Conservation (phyloP, 1,284 basidiomycete genomes). For the Amylostereum chailletii region DNA sequence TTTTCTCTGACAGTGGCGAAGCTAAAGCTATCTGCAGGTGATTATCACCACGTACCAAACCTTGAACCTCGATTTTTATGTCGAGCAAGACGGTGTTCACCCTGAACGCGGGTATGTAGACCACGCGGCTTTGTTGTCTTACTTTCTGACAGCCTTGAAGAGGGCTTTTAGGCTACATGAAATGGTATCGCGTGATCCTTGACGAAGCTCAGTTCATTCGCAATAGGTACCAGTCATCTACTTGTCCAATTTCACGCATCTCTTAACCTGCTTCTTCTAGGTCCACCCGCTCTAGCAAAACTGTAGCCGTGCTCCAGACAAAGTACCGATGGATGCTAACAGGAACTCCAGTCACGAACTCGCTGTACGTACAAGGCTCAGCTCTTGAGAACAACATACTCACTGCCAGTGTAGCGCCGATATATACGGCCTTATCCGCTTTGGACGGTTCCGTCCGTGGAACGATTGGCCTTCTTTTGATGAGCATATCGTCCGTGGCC, state of each 20-base stretch:
- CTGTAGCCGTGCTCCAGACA: constrained; percentile 45
- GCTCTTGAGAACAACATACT: too few species aligned
- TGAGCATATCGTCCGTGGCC: constrained; percentile 35
- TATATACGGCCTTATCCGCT: constrained; percentile 59
- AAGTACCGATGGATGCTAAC: constrained; percentile 67
- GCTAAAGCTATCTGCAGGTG: constrained; percentile 26
- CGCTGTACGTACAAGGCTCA: constrained; percentile 31
- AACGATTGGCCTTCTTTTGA: constrained; percentile 62
- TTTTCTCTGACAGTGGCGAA: constrained; percentile 1
- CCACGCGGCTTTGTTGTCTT: too few species aligned
- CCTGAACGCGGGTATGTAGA: too few species aligned
- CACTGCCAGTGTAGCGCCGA: constrained; percentile 36
- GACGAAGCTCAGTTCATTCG: constrained; percentile 69
- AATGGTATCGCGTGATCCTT: constrained; percentile 54
- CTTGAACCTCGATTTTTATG: constrained; percentile 42
- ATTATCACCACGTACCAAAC: constrained; percentile 66
- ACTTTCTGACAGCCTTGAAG: constrained; percentile 18
- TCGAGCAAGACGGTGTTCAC: constrained; percentile 13
- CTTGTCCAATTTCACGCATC: not conserved
- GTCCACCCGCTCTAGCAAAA: constrained; percentile 45
- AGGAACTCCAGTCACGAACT: constrained; percentile 65
- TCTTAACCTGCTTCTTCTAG: constrained; percentile 18
- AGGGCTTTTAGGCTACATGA: constrained; percentile 43
- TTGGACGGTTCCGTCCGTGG: constrained; percentile 58
- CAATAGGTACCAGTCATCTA: constrained; percentile 34